Evolutionary conservation across 192 early-diverging fungal genomes (phyloP), one percentile per base, ranked within the genome.

Genomic region (Linnemannia schmuckeri): DNA sequence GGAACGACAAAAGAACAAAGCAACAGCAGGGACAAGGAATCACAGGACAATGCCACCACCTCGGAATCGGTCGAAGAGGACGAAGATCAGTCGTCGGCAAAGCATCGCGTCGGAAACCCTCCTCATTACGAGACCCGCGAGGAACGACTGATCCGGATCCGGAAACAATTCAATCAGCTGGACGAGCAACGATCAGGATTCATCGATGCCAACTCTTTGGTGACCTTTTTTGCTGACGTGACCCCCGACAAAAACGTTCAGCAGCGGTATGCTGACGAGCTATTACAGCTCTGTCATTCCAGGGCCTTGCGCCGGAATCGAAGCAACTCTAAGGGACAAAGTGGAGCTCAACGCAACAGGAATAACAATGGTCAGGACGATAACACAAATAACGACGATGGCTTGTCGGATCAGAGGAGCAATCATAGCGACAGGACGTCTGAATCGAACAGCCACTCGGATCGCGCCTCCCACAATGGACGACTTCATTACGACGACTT

Each of bases 401-500:
- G 74, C 44, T 38, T 12, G 52, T 80, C 74, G 68, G 71, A 79
- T 72, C 72, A 41, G 7, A 27, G 38, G 9, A 20, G 10, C 13
- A 13, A 30, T 49, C 72, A 72, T 41, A 38, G 12, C 47, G 63
- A 52, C 15, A 52, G 44, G 61, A 9, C n/a, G 6, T 52, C 40
- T 47, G 54, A 42, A 66, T 46, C 54, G 20, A 61, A 74, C 24
- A 0, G 6, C 42, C 3, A n/a, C 40, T 74, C 40, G 35, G 55
- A 73, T 76, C 71, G 57, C 42, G 40, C 49, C 7, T 33, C 20
- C 54, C 37, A 74, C 42, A 74, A 89, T 68, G 90, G 88, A 10
- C 55, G 88, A 6, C 80, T 93, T 46, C 89, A 86, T 27, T 91
- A 89, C 82, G 76, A 89, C n/a, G 92, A 93, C 71, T 94, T 94